Conservation (phyloP, 345 rosid genomes). For the Citrus unshiu region DNA sequence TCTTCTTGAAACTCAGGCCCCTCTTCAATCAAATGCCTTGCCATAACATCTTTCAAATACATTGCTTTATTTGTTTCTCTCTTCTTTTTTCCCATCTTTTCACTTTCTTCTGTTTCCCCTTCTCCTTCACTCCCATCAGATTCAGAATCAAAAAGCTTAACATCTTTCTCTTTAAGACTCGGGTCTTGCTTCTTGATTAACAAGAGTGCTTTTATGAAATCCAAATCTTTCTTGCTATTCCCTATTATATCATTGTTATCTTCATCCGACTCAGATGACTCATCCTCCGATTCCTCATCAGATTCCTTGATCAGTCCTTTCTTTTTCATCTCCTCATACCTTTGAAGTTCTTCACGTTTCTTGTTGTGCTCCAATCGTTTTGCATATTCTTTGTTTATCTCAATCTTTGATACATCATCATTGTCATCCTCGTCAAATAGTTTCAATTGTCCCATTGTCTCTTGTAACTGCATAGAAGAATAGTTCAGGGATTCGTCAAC, state of each 20-base stretch:
- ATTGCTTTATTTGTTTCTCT: conserved; percentile 29
- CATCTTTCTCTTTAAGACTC: conserved; percentile 35
- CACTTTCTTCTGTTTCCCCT: conserved; percentile 10
- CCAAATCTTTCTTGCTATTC: conserved; percentile 25
- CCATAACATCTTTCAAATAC: conserved; percentile 72
- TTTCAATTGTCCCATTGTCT: conserved; percentile 18
- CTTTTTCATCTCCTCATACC: conserved; percentile 44
- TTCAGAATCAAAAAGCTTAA: conserved; percentile 45
- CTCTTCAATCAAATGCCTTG: conserved; percentile 63
- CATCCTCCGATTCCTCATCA: conserved; percentile 21
- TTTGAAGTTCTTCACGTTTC: conserved; percentile 61
- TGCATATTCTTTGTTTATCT: conserved; percentile 56
- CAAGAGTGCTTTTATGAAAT: conserved; percentile 35
- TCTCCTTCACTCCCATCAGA: conserved; percentile 37
- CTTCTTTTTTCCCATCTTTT: conserved; percentile 7
- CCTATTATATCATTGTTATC: conserved; percentile 19
- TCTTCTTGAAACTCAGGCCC: conserved; percentile 57
- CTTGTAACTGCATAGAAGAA: neutral
- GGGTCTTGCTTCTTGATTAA: conserved; percentile 43
- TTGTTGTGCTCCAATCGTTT: conserved; percentile 54
- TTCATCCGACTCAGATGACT: conserved; percentile 13
- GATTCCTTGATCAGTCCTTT: conserved; percentile 36
- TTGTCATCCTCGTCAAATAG: conserved; percentile 45
- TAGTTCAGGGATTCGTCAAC: neutral
- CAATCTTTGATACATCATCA: conserved; percentile 35